These are phyloP conservation scores for Colletotrichum camelliae DNA, from an alignment of 2,329 filamentous ascomycete genomes.

Conservation along the genomic window DNA sequence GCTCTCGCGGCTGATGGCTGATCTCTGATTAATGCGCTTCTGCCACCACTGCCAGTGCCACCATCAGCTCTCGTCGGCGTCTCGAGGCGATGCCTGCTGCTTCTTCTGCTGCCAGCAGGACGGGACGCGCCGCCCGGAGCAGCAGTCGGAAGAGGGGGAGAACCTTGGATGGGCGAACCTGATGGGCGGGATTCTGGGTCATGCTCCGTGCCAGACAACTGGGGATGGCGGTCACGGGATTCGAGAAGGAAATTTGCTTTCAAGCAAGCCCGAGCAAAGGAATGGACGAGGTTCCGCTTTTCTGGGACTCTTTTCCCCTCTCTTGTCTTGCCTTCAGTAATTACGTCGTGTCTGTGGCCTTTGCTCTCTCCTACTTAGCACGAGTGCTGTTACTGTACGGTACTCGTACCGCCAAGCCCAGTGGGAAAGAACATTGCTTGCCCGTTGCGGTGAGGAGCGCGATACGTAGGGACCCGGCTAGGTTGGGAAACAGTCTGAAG, in stretches of 20 bases:
- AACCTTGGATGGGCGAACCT: constrained; percentile 3
- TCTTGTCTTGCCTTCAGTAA: not conserved
- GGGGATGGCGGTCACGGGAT: constrained; percentile 9
- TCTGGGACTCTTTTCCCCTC: constrained; percentile 6
- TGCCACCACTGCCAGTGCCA: not conserved
- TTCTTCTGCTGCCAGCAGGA: constrained; percentile 3
- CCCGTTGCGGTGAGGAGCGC: not conserved
- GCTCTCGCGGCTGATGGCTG: not conserved
- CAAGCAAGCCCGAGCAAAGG: constrained; percentile 1
- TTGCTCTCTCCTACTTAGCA: not conserved
- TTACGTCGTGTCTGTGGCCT: not conserved
- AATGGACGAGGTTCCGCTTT: constrained; percentile 16
- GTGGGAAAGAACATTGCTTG: not conserved
- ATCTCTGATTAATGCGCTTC: not conserved
- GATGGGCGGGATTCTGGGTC: not conserved
- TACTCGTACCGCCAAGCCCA: not conserved
- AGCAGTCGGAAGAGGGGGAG: constrained; percentile 1
- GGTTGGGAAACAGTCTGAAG: not conserved
- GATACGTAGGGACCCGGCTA: not conserved
- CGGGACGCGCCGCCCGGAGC: constrained; percentile 19
- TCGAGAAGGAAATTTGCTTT: constrained; percentile 18
- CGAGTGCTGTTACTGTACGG: not conserved
- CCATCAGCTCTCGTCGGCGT: not conserved
- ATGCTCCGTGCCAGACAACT: constrained; percentile 8
- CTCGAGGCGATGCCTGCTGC: not conserved